phyloP scores from a whole-genome alignment of 768 basidiomycete species.

The Postia placenta region DNA sequence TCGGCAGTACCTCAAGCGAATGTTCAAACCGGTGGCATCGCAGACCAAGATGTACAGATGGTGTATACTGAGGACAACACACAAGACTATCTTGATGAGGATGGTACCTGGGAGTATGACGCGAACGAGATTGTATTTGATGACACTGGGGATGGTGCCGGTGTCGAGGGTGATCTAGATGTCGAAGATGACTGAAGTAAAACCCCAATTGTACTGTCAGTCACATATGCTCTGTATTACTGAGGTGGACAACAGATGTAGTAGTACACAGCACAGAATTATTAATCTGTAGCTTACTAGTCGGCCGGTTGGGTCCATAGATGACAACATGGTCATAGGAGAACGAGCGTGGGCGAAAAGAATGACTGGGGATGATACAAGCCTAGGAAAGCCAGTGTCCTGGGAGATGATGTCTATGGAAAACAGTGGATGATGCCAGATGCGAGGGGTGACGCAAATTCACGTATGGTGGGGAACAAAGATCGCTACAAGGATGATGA shows the following conservation, averaged over 20 bases:
- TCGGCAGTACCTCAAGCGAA: background rate
- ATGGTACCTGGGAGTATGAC: constrained; percentile 17
- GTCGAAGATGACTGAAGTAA: constrained; percentile 47
- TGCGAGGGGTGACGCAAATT: background rate
- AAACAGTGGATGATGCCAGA: background rate
- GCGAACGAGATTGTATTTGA: constrained; percentile 53
- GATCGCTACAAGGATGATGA: constrained; percentile 67
- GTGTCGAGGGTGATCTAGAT: constrained; percentile 67
- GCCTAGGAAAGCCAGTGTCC: background rate
- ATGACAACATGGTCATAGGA: background rate
- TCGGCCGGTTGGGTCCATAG: constrained; percentile 16
- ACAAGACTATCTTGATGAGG: constrained; percentile 12
- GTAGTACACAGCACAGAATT: constrained; percentile 4
- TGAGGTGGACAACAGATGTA: background rate
- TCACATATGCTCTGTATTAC: background rate
- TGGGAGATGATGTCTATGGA: background rate
- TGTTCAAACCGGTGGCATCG: constrained; percentile 20
- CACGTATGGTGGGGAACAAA: constrained; percentile 34
- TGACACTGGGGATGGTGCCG: constrained; percentile 58
- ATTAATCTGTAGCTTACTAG: constrained; percentile 6
- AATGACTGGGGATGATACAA: constrained; percentile 2
- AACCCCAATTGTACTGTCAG: background rate
- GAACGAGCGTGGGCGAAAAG: constrained; percentile 4
- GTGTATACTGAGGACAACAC: background rate
- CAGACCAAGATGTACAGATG: background rate